Percentiles rank a stretch among this genome's conserved stretches.
Conservation (phyloP, 176 grass and related monocot genomes). For the Aegilops tauschii region DNA sequence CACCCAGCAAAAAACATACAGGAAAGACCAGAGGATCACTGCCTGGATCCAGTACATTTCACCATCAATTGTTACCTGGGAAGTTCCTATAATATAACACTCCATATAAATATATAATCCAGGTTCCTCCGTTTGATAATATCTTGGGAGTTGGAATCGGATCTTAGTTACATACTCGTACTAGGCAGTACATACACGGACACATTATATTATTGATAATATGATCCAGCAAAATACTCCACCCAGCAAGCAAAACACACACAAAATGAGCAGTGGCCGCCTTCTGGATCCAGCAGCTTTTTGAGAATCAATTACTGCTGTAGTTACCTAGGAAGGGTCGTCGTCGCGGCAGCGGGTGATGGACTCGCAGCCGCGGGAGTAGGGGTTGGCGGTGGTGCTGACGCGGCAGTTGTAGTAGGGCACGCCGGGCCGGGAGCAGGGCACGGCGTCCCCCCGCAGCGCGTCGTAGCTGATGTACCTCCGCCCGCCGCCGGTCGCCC, state of each 20-base stretch:
- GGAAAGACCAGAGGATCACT: no score
- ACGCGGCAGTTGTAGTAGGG: background rate
- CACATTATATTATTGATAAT: background rate
- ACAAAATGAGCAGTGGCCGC: background rate
- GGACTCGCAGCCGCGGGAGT: background rate
- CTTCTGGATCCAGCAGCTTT: background rate
- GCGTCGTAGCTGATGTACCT: background rate
- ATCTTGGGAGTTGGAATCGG: background rate
- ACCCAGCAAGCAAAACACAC: background rate
- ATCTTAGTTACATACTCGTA: background rate
- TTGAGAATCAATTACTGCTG: no score
- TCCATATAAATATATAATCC: background rate
- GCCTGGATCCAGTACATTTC: no score
- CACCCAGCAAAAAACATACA: no score
- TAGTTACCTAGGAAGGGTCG: background rate
- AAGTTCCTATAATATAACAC: no score
- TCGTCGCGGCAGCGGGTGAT: background rate
- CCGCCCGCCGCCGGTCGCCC: no score
- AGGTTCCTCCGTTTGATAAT: background rate
- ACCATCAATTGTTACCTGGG: no score
- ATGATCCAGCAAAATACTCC: background rate
- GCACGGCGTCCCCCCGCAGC: background rate
- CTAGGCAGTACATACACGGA: no score
- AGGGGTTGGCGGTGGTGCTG: background rate
- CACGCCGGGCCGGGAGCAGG: background rate